Percentiles rank a stretch among this genome's conserved stretches.
phyloP scores from a whole-genome alignment of 306 rosid species.

The Lotus japonicus region DNA sequence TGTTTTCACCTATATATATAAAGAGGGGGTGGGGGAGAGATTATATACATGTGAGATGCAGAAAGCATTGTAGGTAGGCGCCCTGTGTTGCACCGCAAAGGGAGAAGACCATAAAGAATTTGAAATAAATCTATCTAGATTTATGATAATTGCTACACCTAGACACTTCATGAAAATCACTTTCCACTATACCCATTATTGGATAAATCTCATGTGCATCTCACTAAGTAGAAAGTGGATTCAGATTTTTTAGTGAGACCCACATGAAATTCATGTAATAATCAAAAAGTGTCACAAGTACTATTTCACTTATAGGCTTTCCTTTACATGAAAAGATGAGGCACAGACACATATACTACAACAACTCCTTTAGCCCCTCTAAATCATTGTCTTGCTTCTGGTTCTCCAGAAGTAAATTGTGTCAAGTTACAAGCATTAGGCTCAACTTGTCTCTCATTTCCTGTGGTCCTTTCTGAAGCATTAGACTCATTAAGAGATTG shows the following conservation, averaged over 20 bases:
- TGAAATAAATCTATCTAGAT: not conserved
- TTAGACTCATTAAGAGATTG: conserved; percentile 47
- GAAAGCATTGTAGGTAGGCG: not conserved
- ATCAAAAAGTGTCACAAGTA: not conserved
- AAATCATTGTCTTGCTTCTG: conserved; percentile 33
- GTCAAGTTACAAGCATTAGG: conserved; percentile 24
- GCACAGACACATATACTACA: conserved; percentile 3
- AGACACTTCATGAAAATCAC: not conserved
- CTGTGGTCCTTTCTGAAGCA: conserved; percentile 31
- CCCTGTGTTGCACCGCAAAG: conserved; percentile 6
- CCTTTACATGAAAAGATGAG: not conserved
- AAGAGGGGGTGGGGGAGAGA: too few species aligned
- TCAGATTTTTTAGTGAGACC: not conserved
- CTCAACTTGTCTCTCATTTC: conserved; percentile 26
- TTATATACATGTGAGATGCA: not conserved
- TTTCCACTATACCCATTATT: not conserved
- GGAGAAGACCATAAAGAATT: conserved; percentile 2
- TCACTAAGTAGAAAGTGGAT: not conserved
- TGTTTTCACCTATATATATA: not conserved
- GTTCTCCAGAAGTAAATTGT: conserved; percentile 31
- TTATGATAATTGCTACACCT: not conserved
- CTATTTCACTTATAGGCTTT: not conserved
- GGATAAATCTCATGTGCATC: not conserved
- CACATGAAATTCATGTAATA: not conserved
- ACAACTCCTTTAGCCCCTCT: not conserved